phyloP scores from a whole-genome alignment of 495 filamentous ascomycete genomes.

The Bacidia gigantensis region DNA sequence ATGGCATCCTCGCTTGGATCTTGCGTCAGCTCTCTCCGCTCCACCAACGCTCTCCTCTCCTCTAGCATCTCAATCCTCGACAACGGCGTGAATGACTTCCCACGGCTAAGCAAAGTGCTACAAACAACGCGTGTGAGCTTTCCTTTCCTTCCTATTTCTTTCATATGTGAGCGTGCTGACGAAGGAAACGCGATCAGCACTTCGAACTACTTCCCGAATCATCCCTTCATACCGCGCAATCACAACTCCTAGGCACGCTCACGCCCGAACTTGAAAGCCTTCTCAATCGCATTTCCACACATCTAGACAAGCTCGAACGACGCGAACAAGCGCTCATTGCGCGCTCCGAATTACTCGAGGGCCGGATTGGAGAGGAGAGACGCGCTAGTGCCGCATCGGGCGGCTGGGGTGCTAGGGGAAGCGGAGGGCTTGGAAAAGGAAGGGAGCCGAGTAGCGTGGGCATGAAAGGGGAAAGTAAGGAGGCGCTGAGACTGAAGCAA shows the following conservation, averaged over 20 bases:
- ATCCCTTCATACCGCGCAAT: slow-evolving; percentile 53
- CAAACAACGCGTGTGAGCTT: slow-evolving; percentile 50
- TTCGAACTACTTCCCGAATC: slow-evolving; percentile 66
- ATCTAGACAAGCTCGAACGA: slow-evolving; percentile 61
- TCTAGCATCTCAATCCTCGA: slow-evolving; percentile 61
- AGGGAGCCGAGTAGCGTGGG: slow-evolving; percentile 18
- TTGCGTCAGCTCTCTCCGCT: slow-evolving; percentile 57
- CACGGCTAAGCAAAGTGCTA: slow-evolving; percentile 56
- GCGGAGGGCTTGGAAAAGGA: slow-evolving; percentile 16
- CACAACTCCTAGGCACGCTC: slow-evolving; percentile 55
- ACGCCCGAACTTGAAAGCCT: slow-evolving; percentile 58
- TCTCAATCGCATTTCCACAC: slow-evolving; percentile 46
- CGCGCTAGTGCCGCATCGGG: slow-evolving; percentile 8
- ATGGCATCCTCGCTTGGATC: slow-evolving; percentile 36
- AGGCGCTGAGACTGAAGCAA: slow-evolving; percentile 47
- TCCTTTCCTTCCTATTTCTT: neutral
- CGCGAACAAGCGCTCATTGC: slow-evolving; percentile 57
- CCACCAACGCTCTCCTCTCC: slow-evolving; percentile 57
- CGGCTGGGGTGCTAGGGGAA: slow-evolving; percentile 18
- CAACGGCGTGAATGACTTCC: slow-evolving; percentile 58
- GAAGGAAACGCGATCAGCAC: slow-evolving; percentile 36
- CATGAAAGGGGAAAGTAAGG: slow-evolving; percentile 30
- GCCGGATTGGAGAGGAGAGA: slow-evolving; percentile 34
- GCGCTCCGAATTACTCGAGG: slow-evolving; percentile 56
- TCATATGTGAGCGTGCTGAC: neutral